A percentile compares a stretch with the other conserved stretches of the same genome.
These are phyloP conservation scores for Sodiomyces alkalinus DNA, from an alignment of 2,329 filamentous ascomycete genomes.

Conservation along the genomic window DNA sequence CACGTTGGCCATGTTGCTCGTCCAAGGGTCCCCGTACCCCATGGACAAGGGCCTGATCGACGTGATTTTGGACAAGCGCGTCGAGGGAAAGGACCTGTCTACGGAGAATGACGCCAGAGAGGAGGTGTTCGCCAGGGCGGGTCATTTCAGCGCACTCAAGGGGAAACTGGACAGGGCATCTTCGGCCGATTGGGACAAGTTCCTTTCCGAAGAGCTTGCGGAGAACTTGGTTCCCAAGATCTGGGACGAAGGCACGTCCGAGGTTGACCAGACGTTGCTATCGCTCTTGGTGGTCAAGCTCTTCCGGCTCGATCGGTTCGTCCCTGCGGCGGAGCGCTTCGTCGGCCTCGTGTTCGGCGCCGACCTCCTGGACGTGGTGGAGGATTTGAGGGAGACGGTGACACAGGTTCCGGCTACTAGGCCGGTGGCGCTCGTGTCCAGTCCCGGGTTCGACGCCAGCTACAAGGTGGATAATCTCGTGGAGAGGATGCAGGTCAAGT, in stretches of 20 bases:
- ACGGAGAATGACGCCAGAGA: slow-evolving; percentile 48
- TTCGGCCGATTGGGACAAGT: slow-evolving; percentile 57
- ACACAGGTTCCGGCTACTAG: slow-evolving; percentile 69
- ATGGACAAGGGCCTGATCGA: slow-evolving; percentile 91
- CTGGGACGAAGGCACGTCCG: slow-evolving; percentile 50
- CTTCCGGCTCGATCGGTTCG: slow-evolving; percentile 88
- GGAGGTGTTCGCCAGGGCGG: slow-evolving; percentile 52
- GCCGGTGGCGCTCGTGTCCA: slow-evolving; percentile 85
- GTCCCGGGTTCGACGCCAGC: slow-evolving; percentile 91
- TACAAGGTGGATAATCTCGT: slow-evolving; percentile 98
- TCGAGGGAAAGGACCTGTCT: slow-evolving; percentile 67
- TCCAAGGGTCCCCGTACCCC: slow-evolving; percentile 87
- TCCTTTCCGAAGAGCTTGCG: slow-evolving; percentile 72
- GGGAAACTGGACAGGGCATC: slow-evolving; percentile 50
- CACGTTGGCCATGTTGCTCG: slow-evolving; percentile 85
- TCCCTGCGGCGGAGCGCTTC: slow-evolving; percentile 85
- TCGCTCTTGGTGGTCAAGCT: slow-evolving; percentile 87
- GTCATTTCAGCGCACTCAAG: slow-evolving; percentile 58
- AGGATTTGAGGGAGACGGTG: slow-evolving; percentile 76
- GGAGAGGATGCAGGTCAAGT: slow-evolving; percentile 64
- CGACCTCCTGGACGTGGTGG: slow-evolving; percentile 66
- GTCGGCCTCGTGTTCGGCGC: slow-evolving; percentile 73
- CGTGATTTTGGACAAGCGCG: slow-evolving; percentile 61
- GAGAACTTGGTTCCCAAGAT: slow-evolving; percentile 69
- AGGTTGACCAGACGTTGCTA: slow-evolving; percentile 61